Base-by-base conservation (phyloP, 371 early-diverging fungal species). In the Lichtheimia corymbifera region DNA sequence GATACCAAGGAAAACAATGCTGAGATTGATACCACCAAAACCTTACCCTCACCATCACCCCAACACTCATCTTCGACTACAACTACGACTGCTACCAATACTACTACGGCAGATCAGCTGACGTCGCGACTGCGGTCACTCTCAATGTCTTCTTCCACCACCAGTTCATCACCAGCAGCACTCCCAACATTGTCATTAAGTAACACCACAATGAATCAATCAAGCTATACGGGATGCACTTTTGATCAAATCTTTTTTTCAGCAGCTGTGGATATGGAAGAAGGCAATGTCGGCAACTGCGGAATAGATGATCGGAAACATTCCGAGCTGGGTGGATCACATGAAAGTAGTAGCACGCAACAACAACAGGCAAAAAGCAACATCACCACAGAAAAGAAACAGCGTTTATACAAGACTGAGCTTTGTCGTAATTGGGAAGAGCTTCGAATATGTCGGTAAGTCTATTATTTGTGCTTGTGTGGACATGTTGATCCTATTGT, bases 401-500 rank as follows among this genome's bases (percentile, higher is more conserved):
- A 57, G 18, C 51, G 58, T 27, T 42, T 68, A 4, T 68, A 68
- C 59, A 68, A 68, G 55, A 68, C 68, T 13, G 68, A 68, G 51
- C 56, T 68, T 4, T 68, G 68, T 40, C 64, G 64, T 20, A 68
- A 68, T 28, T 68, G 64, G 64, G 53, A 61, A 35, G 64, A 68
- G 50, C 53, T 50, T 5, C 59, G 58, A 54, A 43, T 55, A 18
- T 67, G 68, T 61, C 53, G 64, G 63, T 66, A 53, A 49, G 28
- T 22, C 9, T 13, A 17, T 47, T 13, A 17, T 47, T 14, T 13
- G 5, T 22, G 5, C 3, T 2, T 47, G n/a, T n/a, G 17, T n/a
- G 3, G 14, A 12, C 47, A 6, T 47, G 47, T 22, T n/a, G 9
- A 47, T 17, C 1, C 43, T 47, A 24, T 45, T 14, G 7, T 14